Base-by-base conservation (phyloP, 345 rosid species). In the Isatis tinctoria region DNA sequence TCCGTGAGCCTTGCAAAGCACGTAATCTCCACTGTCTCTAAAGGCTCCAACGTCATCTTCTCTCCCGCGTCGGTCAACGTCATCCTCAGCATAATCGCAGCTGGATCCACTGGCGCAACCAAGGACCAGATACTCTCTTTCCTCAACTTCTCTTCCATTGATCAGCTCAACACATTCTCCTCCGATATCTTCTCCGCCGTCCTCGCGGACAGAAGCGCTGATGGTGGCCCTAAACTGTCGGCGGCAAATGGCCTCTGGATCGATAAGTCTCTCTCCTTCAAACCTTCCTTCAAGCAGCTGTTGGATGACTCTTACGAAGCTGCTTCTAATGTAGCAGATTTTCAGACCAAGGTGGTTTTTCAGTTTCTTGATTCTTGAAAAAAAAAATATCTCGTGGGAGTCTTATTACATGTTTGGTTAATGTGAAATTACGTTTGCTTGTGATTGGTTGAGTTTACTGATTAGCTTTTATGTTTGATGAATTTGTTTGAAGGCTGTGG, bases 11-110 rank as follows among this genome's bases (percentile, higher is more conserved):
- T 93, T 32, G 56, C 87, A 6, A 85, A 81, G 79, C 82, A 80
- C 41, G 69, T 89, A 0, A 76, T 87, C 73, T 53, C 77, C 53
- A 74, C 79, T 40, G 78, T 79, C 28, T 88, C 93, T 56, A 79
- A 84, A 41, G 68, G 10, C 74, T 76, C 85, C 48, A 87, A 93
- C 84, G 73, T 83, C 8, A 87, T 89, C 62, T 88, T 84, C 87
- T 90, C 96, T 32, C 96, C 98, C 18, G 85, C 85, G 18, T 93
- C 97, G 45, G 80, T 91, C 79, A 85, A 87, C 70, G 88, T 87
- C 28, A 70, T 88, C 17, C 88, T 93, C 40, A 77, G 96, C 81
- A 54, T 93, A 35, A 83, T 91, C 76, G 85, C 90, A 45, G 77
- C 91, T 54, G 97, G 94, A 10, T 87, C 91, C 70, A 65, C 67